These are phyloP conservation scores for Tolypocladium paradoxum DNA, from an alignment of 2,329 filamentous ascomycete genomes.

Conservation along the genomic window DNA sequence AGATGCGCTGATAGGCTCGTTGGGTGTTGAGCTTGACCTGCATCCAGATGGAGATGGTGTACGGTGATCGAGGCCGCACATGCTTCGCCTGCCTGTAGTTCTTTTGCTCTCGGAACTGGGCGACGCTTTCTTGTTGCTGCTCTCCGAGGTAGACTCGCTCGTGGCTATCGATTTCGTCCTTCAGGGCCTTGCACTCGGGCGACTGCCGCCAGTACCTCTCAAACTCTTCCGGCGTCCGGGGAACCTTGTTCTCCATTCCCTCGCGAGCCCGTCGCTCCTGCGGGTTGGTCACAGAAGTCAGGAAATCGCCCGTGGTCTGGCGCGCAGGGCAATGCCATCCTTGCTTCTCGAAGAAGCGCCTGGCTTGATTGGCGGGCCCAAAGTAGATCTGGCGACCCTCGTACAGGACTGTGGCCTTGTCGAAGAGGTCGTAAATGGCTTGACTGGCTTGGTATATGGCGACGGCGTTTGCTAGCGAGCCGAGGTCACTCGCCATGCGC, in stretches of 20 bases:
- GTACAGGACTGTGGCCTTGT: constrained; percentile 65
- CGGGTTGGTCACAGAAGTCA: constrained; percentile 58
- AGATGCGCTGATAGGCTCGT: constrained; percentile 40
- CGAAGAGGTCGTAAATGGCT: constrained; percentile 60
- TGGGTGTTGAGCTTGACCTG: constrained; percentile 41
- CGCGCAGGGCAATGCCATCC: constrained; percentile 58
- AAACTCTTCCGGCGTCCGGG: constrained; percentile 61
- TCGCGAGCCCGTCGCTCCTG: constrained; percentile 41
- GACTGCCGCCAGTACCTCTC: constrained; percentile 37
- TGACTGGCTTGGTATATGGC: constrained; percentile 66
- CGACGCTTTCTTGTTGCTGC: constrained; percentile 24
- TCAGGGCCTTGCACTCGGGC: constrained; percentile 29
- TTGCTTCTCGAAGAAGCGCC: constrained; percentile 54
- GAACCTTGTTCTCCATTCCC: constrained; percentile 51
- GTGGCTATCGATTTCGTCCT: constrained; percentile 38
- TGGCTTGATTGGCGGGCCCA: constrained; percentile 49
- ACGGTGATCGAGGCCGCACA: constrained; percentile 43
- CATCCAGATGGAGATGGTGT: constrained; percentile 43
- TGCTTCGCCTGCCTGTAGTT: constrained; percentile 40
- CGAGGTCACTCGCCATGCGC: constrained; percentile 53
- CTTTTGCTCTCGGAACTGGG: constrained; percentile 36
- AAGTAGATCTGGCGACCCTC: constrained; percentile 72
- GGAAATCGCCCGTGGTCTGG: constrained; percentile 59
- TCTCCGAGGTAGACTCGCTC: constrained; percentile 33
- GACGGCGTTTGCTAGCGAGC: constrained; percentile 50